Conservation (phyloP, 768 basidiomycete genomes). For the Termitomyces sp. region DNA sequence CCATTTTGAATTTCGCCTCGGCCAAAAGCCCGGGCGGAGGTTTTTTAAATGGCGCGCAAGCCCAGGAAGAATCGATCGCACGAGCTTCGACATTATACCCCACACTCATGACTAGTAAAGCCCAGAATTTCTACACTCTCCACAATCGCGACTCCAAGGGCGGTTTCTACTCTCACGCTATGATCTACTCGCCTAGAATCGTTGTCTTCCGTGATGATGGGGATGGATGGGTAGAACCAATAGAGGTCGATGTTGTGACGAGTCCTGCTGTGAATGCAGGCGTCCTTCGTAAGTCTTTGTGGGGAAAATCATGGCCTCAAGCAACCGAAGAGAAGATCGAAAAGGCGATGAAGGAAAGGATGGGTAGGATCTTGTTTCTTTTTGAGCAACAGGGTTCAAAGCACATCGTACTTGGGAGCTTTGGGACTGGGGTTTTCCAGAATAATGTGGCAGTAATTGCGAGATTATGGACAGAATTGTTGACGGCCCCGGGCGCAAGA, state of each 20-base stretch:
- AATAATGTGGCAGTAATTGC: slow-evolving; percentile 61
- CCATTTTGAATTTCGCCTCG: slow-evolving; percentile 74
- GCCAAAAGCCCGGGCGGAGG: slow-evolving; percentile 76
- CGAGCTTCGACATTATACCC: slow-evolving; percentile 70
- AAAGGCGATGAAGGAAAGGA: slow-evolving; percentile 61
- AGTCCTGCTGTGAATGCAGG: slow-evolving; percentile 75
- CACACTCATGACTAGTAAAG: slow-evolving; percentile 51
- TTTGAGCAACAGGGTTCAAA: slow-evolving; percentile 59
- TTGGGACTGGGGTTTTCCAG: slow-evolving; percentile 75
- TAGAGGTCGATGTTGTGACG: slow-evolving; percentile 63
- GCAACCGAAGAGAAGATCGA: slow-evolving; percentile 40
- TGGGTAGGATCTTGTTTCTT: slow-evolving; percentile 61
- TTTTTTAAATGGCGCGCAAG: slow-evolving; percentile 66
- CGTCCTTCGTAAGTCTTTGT: slow-evolving; percentile 29
- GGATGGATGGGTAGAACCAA: slow-evolving; percentile 52
- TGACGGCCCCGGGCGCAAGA: slow-evolving; percentile 44
- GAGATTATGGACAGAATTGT: slow-evolving; percentile 59
- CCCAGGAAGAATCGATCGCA: slow-evolving; percentile 80
- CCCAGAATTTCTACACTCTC: slow-evolving; percentile 56
- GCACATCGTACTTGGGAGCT: slow-evolving; percentile 67
- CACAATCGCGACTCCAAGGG: slow-evolving; percentile 46
- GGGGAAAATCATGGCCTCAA: slow-evolving; percentile 10
- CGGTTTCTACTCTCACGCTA: slow-evolving; percentile 74
- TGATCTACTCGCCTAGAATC: slow-evolving; percentile 69
- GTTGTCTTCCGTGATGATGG: slow-evolving; percentile 60